Percentiles rank a stretch among this genome's conserved stretches.
Evolutionary conservation across 805 yeast species (phyloP).

Genomic region (Wickerhamomyces canadensis): DNA sequence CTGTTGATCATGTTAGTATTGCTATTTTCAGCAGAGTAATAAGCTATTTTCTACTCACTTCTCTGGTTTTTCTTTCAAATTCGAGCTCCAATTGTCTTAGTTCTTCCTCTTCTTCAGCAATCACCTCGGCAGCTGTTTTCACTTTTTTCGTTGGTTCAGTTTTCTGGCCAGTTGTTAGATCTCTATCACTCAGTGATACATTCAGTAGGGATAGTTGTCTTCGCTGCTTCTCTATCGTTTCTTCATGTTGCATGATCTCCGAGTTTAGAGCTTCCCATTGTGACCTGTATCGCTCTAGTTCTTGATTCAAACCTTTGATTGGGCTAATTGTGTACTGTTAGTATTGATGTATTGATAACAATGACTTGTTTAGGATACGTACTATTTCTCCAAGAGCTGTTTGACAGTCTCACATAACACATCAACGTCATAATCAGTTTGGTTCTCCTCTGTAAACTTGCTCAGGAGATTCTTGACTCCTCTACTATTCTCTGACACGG

Average conservation of each 20-base stretch:
- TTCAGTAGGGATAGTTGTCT: constrained; percentile 33
- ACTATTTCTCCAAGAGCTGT: constrained; percentile 28
- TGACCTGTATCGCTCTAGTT: constrained; percentile 21
- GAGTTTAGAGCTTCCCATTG: constrained; percentile 31
- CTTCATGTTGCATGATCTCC: constrained; percentile 38
- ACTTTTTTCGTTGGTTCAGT: constrained; percentile 5
- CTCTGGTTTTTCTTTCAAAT: constrained; percentile 18
- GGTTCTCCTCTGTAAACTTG: constrained; percentile 26
- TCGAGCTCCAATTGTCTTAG: constrained; percentile 37
- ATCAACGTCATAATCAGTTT: constrained; percentile 33
- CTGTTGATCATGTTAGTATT: neutral
- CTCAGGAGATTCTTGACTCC: constrained; percentile 28
- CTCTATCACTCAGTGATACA: constrained; percentile 23
- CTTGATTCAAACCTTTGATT: constrained; percentile 31
- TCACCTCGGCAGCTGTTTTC: constrained; percentile 33
- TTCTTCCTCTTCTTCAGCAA: constrained; percentile 41
- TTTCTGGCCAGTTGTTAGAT: neutral
- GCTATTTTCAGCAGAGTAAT: too few relatives aligned
- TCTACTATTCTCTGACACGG: constrained; percentile 13
- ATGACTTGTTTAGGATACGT: constrained; percentile 10
- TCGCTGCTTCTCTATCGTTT: constrained; percentile 38
- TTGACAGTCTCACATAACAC: constrained; percentile 39
- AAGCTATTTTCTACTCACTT: neutral
- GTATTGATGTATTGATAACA: constrained; percentile 6
- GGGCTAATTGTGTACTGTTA: constrained; percentile 25